Evolutionary conservation across 306 rosid species (phyloP).

Genomic region (Senna tora): DNA sequence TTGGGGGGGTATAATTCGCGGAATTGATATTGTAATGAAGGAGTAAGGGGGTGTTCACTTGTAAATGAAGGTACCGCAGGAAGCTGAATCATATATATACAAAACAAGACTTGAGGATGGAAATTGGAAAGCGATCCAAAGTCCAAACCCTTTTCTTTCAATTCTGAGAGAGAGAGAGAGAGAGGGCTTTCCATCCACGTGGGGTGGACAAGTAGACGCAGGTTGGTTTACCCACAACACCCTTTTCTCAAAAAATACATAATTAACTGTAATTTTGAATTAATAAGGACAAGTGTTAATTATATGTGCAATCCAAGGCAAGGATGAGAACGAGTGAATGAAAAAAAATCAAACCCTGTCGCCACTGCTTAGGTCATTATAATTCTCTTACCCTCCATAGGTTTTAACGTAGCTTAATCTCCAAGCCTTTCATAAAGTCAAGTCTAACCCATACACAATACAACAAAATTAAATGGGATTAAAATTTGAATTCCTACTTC

Average conservation of each 20-base stretch:
- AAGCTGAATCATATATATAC: constrained; percentile 28
- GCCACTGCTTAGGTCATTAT: constrained; percentile 33
- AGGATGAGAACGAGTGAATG: constrained; percentile 26
- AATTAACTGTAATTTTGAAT: no score
- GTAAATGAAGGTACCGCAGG: constrained; percentile 19
- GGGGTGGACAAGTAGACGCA: constrained; percentile 43
- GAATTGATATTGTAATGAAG: neutral
- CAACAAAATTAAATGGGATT: constrained; percentile 3
- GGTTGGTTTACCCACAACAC: constrained; percentile 31
- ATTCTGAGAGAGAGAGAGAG: no score
- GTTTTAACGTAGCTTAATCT: constrained; percentile 12
- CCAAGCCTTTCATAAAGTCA: constrained; percentile 25
- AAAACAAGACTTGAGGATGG: neutral
- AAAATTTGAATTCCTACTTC: neutral
- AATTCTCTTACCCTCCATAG: neutral
- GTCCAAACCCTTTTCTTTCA: no score
- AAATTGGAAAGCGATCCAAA: no score
- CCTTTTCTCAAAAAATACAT: no score
- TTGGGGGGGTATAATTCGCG: constrained; percentile 22
- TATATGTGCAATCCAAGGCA: no score
- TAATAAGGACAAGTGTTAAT: no score
- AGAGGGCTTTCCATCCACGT: constrained; percentile 48
- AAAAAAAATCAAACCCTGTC: constrained; percentile 38
- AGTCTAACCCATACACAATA: constrained; percentile 7
- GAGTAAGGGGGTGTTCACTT: constrained; percentile 26